These are phyloP conservation scores for Cladorrhinum sp. DNA, from an alignment of 2,329 filamentous ascomycete genomes.

Conservation along the genomic window DNA sequence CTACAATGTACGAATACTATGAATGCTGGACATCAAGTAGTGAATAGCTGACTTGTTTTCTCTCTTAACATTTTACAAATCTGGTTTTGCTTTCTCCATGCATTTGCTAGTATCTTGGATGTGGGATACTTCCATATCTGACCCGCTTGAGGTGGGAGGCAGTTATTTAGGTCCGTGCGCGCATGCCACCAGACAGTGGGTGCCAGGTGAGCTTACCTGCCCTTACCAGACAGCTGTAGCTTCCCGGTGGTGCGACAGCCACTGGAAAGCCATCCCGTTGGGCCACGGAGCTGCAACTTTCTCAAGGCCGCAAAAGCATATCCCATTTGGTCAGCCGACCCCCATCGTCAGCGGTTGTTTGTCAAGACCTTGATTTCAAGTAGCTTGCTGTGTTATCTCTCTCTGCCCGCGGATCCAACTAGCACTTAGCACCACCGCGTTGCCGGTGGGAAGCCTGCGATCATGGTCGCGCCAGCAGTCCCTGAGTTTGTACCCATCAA, in stretches of 20 bases:
- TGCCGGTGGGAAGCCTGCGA: constrained; percentile 28
- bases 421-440: not conserved
- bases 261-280: not conserved
- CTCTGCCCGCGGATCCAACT: not conserved
- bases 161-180: no score
- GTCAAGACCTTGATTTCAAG: not conserved
- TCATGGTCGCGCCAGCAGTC: constrained; percentile 72
- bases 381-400: not conserved
- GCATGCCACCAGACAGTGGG: not conserved
- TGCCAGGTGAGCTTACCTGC: not conserved
- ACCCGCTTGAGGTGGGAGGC: no score
- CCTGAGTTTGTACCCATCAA: constrained; percentile 59
- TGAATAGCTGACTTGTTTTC: no score
- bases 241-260: not conserved
- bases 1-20: no score
- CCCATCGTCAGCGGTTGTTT: not conserved
- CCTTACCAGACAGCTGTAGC: not conserved
- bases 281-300: not conserved
- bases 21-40: no score
- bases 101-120: no score
- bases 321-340: not conserved
- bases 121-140: no score
- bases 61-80: no score
- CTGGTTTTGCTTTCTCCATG: no score
- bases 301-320: not conserved